A percentile compares a stretch with the other conserved stretches of the same genome.
Evolutionary conservation across 345 rosid species (phyloP).

Genomic region (Eucalyptus erythrocorys): DNA sequence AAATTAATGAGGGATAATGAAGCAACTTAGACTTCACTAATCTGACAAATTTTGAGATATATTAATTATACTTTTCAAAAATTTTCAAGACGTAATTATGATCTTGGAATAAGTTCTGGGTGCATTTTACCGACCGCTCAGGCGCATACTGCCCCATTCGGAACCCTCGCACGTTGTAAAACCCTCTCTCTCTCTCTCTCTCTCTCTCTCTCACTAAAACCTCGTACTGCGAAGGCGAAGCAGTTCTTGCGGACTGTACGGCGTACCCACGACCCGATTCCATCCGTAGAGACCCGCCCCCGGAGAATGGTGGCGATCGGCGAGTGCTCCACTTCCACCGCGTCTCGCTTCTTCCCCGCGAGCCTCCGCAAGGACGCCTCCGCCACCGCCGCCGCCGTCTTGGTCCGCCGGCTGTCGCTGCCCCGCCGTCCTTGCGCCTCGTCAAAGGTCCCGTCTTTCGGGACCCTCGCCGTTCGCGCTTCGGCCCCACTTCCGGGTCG

Average conservation of each 20-base stretch:
- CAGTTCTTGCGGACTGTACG: background rate
- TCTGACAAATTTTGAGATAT: background rate
- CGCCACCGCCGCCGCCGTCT: background rate
- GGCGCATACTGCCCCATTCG: background rate
- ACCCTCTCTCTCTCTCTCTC: background rate
- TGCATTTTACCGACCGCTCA: background rate
- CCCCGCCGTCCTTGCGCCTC: background rate
- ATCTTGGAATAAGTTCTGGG: fast-evolving
- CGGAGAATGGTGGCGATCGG: background rate
- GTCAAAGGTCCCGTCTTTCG: background rate
- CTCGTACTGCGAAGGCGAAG: fast-evolving
- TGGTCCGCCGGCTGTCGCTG: background rate
- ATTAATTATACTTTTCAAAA: background rate
- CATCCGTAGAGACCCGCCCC: background rate
- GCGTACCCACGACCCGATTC: background rate
- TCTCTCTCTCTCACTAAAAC: background rate
- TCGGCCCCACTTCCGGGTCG: background rate
- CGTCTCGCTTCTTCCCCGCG: constrained; percentile 18
- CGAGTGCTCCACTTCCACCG: background rate
- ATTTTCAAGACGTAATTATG: background rate
- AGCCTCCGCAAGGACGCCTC: constrained; percentile 23
- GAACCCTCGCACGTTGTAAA: background rate
- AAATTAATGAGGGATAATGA: fast-evolving
- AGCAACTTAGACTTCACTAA: background rate
- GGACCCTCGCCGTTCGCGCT: constrained; percentile 8